Evolutionary conservation across 768 basidiomycete genomes (phyloP).

Genomic region (Leccinum longicurvipes): DNA sequence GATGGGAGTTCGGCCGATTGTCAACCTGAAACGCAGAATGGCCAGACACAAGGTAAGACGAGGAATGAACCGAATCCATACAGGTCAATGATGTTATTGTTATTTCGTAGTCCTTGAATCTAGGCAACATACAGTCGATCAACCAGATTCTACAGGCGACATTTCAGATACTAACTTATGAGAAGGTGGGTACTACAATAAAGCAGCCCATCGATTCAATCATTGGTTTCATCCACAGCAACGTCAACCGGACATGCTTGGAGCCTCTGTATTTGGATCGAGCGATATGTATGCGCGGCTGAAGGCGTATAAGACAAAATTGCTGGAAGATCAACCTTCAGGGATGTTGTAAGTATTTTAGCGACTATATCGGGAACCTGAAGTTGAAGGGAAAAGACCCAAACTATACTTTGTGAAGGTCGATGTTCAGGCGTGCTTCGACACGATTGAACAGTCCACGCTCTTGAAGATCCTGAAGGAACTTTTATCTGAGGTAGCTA

Average conservation of each 20-base stretch:
- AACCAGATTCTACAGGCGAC: slow-evolving; percentile 83
- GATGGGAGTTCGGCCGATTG: slow-evolving; percentile 90
- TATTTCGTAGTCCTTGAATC: slow-evolving; percentile 30
- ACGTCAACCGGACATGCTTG: slow-evolving; percentile 58
- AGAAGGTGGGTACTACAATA: slow-evolving; percentile 53
- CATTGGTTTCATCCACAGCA: slow-evolving; percentile 41
- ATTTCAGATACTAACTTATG: slow-evolving; percentile 84
- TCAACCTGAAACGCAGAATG: slow-evolving; percentile 71
- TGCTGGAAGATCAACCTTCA: slow-evolving; percentile 37
- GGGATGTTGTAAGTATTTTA: slow-evolving; percentile 51
- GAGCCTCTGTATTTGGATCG: slow-evolving; percentile 78
- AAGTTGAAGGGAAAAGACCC: slow-evolving; percentile 48
- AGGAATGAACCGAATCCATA: not conserved
- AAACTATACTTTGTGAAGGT: slow-evolving; percentile 94
- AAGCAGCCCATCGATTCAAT: not conserved
- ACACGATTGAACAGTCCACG: slow-evolving; percentile 89
- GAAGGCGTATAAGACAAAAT: slow-evolving; percentile 60
- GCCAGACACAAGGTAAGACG: slow-evolving; percentile 30
- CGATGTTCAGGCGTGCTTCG: slow-evolving; percentile 95
- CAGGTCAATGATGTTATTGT: not conserved
- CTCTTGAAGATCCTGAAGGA: slow-evolving; percentile 72
- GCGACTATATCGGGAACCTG: not conserved
- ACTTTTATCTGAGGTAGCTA: slow-evolving; percentile 65
- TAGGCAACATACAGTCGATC: slow-evolving; percentile 56
- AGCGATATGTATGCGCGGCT: slow-evolving; percentile 79